Base-by-base conservation (phyloP, 768 basidiomycete genomes). In the Mycena kentingensis region DNA sequence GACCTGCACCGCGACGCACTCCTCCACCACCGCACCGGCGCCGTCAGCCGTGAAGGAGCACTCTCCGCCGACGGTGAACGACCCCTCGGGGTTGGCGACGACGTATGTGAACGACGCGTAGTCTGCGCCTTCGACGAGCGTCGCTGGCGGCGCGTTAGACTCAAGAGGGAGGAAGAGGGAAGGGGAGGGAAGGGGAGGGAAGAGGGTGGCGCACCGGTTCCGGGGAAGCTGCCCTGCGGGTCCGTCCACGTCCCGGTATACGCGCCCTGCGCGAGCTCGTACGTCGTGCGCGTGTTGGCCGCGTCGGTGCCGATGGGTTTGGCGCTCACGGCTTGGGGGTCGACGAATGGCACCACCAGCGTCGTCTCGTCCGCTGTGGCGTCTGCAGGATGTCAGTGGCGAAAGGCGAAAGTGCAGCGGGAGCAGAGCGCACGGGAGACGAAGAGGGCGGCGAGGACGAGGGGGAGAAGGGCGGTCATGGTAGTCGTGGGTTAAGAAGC, bases 91-190 rank as follows among this genome's bases (percentile, higher is more conserved):
- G 5, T 31, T 47, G 15, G 55, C 42, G 50, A 65, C 54, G 46
- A 57, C 68, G 57, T 71, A 75, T 13, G 72, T 74, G 49, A 76
- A 57, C 19, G 67, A 69, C 13, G 73, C 76, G 38, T 70, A 70
- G 46, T 63, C 63, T 1, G 77, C 58, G 11, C 74, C 77, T 58
- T 74, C 72, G 38, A 78, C 69, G n/a, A 80, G 69, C 0, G 77
- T 78, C 6, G 72, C 77, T 78, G 54, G 15, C n/a, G n/a, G n/a
- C n/a, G n/a, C n/a, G n/a, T n/a, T n/a, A n/a, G n/a, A n/a, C n/a
- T 42, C 46, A 32, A 45, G 6, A 29, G 10, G 18, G 22, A 43
- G 28, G 22, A 31, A 19, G 28, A 18, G 7, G 10, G 35, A 41
- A 16, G 22, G 22, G 21, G 32, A 25, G 16, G 24, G 6, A 22